Evolutionary conservation across 768 basidiomycete species (phyloP).

Genomic region (Boletus pseudo-olivaceus): DNA sequence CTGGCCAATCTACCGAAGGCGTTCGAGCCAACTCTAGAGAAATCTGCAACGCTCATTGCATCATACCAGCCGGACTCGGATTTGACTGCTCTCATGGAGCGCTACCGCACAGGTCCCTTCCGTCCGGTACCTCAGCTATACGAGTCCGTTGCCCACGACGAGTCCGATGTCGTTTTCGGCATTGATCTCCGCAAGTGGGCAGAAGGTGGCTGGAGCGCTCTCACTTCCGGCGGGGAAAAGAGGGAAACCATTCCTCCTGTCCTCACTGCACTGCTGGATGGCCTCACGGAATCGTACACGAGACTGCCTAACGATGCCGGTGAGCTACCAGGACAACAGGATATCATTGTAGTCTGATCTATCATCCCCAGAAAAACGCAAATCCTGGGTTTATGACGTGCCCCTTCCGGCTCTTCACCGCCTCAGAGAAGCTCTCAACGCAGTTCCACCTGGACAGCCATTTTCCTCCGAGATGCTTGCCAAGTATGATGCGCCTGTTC

Average conservation of each 20-base stretch:
- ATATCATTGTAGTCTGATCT: neutral
- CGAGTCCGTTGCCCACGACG: slow-evolving; percentile 79
- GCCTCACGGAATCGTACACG: slow-evolving; percentile 59
- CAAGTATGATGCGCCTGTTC: slow-evolving; percentile 81
- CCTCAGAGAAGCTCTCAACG: slow-evolving; percentile 81
- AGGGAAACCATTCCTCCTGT: slow-evolving; percentile 71
- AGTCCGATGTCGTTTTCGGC: slow-evolving; percentile 85
- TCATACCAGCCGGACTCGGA: slow-evolving; percentile 88
- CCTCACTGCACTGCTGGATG: slow-evolving; percentile 60
- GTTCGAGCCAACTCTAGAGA: slow-evolving; percentile 60
- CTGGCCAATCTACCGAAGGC: slow-evolving; percentile 68
- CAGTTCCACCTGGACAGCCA: slow-evolving; percentile 47
- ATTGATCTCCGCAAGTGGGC: slow-evolving; percentile 91
- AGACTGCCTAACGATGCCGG: slow-evolving; percentile 61
- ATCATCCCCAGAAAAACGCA: slow-evolving; percentile 65
- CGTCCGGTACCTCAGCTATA: slow-evolving; percentile 81
- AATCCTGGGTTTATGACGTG: slow-evolving; percentile 93
- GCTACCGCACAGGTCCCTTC: slow-evolving; percentile 92
- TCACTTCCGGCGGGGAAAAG: slow-evolving; percentile 53
- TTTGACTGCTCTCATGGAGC: slow-evolving; percentile 82
- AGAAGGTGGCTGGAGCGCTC: slow-evolving; percentile 69
- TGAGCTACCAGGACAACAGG: slow-evolving; percentile 31
- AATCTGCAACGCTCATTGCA: slow-evolving; percentile 71
- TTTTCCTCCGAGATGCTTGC: slow-evolving; percentile 54
- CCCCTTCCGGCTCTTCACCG: slow-evolving; percentile 81